Conservation (phyloP, 2,329 filamentous ascomycete species). For the Tolypocladium paradoxum region DNA sequence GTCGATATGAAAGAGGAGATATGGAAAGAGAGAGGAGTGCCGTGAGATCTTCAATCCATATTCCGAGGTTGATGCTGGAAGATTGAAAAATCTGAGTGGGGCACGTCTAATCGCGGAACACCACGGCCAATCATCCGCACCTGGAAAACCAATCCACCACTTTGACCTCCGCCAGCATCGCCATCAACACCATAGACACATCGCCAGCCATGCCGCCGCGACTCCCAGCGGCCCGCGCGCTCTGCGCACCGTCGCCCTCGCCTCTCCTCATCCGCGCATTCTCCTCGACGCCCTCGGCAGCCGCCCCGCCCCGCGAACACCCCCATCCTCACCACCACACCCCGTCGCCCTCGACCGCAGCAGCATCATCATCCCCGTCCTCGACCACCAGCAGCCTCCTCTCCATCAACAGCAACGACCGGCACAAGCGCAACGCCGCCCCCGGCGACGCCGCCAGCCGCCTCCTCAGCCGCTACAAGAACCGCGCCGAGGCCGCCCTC, state of each 20-base stretch:
- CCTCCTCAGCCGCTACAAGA: conserved; percentile 16
- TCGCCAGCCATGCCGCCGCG: conserved; percentile 3
- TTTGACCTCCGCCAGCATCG: background rate
- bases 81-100: background rate
- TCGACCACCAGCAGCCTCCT: conserved; percentile 13
- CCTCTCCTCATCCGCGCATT: conserved; percentile 15
- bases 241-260: conserved; percentile 1
- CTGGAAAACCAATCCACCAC: background rate
- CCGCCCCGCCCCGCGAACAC: conserved; percentile 13
- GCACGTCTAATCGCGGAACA: background rate
- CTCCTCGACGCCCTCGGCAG: conserved; percentile 16
- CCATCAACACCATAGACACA: background rate
- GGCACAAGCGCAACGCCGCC: conserved; percentile 4
- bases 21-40: background rate
- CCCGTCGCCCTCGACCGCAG: background rate
- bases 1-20: no score
- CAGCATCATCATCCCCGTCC: conserved; percentile 3
- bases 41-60: background rate
- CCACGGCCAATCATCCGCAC: background rate
- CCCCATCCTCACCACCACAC: conserved; percentile 2
- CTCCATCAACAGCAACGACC: conserved; percentile 11
- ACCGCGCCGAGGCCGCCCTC: conserved; percentile 8
- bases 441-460: conserved; percentile 15
- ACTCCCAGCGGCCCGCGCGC: background rate
- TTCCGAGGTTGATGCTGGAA: background rate